Evolutionary conservation across 139 green algal genomes (phyloP), one percentile per base, ranked within the genome.

Genomic region (Micractinium conductrix): DNA sequence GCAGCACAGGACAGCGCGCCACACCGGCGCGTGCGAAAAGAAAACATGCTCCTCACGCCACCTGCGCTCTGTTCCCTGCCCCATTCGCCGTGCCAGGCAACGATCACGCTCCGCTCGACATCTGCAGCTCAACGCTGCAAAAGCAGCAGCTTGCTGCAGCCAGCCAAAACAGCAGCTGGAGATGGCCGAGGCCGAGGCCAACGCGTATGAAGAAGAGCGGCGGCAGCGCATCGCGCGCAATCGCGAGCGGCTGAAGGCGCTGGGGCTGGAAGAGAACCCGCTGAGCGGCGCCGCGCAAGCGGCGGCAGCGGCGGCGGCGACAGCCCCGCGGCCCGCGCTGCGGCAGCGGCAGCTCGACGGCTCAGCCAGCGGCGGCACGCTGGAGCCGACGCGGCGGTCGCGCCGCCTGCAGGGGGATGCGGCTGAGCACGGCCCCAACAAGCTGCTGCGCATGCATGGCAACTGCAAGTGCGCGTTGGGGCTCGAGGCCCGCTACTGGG

Each of bases 191-290:
- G 53, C 53, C 8, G 74, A 44, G 45, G n/a, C 19, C 12, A 80
- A 80, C 44, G 38, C 42, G 12, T 80, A 48, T 44, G 74, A 80
- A 48, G 44, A 63, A 8, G 44, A 80, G 45, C 74, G 74, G 0
- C 33, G 24, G 16, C 33, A 68, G 45, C 74, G 74, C 7, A 80
- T 80, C 7, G n/a, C 37, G n/a, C 33, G 50, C 24, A 80, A 80
- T 33, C 37, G 48, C 35, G 33, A 33, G 10, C 7, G 42, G 10
- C 48, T 80, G 33, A 9, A 80, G 35, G 48, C 24, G 19, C 74
- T 80, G 16, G 74, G 74, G 8, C 48, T 80, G 74, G 10, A 58
- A 9, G 70, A 78, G 10, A 42, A 78, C 44, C 26, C 70, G 7
- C 42, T 78, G 42, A 33, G 70, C 44, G 43, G 22, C 70, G 44